These are phyloP conservation scores for Fusarium abutilonis DNA, from an alignment of 2,329 filamentous ascomycete genomes.

Conservation along the genomic window DNA sequence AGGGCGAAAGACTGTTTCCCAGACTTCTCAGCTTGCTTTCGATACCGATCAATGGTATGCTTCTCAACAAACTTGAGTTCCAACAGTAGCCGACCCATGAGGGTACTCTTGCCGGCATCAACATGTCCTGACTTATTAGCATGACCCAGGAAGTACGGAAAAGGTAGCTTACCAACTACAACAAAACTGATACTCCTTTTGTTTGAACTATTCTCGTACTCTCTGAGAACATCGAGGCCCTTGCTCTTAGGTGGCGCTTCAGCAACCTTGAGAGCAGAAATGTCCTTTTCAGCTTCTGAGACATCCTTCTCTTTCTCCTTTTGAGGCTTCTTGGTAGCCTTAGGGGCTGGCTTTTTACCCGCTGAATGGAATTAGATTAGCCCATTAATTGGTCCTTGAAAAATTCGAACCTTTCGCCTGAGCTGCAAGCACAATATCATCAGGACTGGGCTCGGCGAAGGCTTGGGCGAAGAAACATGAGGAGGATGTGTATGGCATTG, in stretches of 20 bases:
- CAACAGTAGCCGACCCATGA: constrained; percentile 93
- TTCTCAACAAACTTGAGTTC: constrained; percentile 90
- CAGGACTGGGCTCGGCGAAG: constrained; percentile 88
- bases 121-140: constrained; percentile 76
- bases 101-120: constrained; percentile 95
- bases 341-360: constrained; percentile 59
- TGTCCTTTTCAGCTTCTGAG: constrained; percentile 40
- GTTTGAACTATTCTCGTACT: constrained; percentile 77
- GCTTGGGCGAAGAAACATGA: constrained; percentile 64
- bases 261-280: constrained; percentile 55
- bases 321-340: constrained; percentile 53
- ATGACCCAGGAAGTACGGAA: neutral
- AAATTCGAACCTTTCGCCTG: constrained; percentile 86
- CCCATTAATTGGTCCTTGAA: constrained; percentile 60
- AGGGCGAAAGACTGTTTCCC: constrained; percentile 96
- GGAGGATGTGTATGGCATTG: constrained; percentile 62
- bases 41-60: constrained; percentile 86
- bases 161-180: constrained; percentile 76
- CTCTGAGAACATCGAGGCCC: constrained; percentile 83
- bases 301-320: constrained; percentile 55
- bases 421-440: constrained; percentile 87
- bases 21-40: constrained; percentile 87
- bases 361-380: constrained; percentile 65
- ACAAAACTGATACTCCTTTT: constrained; percentile 92
- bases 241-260: constrained; percentile 73